Evolutionary conservation across 371 early-diverging fungal species (phyloP).

Genomic region (Mucor racemosus): DNA sequence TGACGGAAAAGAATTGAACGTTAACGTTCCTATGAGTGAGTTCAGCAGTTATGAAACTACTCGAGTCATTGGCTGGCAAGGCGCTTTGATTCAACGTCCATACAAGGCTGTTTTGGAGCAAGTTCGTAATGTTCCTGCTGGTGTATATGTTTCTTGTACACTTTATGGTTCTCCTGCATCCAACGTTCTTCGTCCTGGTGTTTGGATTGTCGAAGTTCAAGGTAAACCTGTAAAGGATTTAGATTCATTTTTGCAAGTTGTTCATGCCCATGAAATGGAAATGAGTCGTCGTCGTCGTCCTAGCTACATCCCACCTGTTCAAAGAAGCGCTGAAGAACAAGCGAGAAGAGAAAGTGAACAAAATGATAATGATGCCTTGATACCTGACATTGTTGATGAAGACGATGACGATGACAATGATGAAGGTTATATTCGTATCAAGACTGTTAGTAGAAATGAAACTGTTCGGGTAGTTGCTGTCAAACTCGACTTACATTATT

Average conservation of each 20-base stretch:
- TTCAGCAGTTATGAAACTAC: constrained; percentile 63
- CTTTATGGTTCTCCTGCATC: constrained; percentile 77
- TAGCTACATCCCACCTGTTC: constrained; percentile 42
- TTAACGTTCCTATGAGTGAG: constrained; percentile 62
- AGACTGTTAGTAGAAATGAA: constrained; percentile 62
- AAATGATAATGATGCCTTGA: constrained; percentile 24
- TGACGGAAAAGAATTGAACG: constrained; percentile 54
- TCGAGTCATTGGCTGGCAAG: constrained; percentile 85
- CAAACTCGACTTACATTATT: constrained; percentile 74
- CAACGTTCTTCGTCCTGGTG: constrained; percentile 64
- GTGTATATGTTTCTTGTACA: constrained; percentile 78
- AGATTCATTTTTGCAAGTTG: constrained; percentile 55
- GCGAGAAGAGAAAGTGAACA: constrained; percentile 38
- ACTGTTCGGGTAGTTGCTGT: constrained; percentile 66
- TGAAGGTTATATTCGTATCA: constrained; percentile 66
- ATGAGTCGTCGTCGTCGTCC: constrained; percentile 34
- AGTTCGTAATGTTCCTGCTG: constrained; percentile 68
- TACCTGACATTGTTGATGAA: constrained; percentile 12
- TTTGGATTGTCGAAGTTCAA: constrained; percentile 77
- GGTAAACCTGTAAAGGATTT: constrained; percentile 47
- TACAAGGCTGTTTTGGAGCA: constrained; percentile 88
- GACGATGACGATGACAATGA: constrained; percentile 28
- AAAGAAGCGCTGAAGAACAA: constrained; percentile 19
- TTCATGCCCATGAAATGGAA: constrained; percentile 40
- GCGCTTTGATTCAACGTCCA: constrained; percentile 81